Conservation (phyloP, 345 rosid genomes). For the Laguncularia racemosa region DNA sequence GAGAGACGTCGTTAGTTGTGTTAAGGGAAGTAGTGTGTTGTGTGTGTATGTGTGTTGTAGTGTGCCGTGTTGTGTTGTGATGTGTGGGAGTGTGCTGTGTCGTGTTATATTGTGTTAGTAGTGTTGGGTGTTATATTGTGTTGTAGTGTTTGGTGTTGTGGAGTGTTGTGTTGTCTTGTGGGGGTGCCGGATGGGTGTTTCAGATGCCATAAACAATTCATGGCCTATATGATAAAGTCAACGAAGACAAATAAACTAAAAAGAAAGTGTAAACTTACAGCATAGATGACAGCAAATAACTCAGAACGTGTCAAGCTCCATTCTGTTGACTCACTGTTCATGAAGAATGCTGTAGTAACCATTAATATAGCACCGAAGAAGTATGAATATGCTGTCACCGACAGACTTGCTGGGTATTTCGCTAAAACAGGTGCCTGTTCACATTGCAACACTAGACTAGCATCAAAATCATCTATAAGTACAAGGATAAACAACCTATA, state of each 20-base stretch:
- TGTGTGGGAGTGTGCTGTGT: too few relatives aligned
- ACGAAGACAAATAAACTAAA: neutral
- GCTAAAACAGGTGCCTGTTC: slow-evolving; percentile 76
- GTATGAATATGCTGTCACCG: slow-evolving; percentile 79
- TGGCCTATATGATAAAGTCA: neutral
- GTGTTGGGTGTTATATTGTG: too few relatives aligned
- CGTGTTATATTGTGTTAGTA: too few relatives aligned
- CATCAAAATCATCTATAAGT: slow-evolving; percentile 4
- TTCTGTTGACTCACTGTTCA: slow-evolving; percentile 57
- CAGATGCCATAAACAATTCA: neutral
- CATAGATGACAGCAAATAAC: slow-evolving; percentile 73
- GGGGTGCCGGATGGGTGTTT: too few relatives aligned
- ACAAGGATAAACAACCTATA: too few relatives aligned
- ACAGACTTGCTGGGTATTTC: slow-evolving; percentile 79
- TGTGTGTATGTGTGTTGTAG: too few relatives aligned
- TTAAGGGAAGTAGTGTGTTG: too few relatives aligned
- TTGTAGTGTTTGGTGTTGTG: too few relatives aligned
- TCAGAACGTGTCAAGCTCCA: slow-evolving; percentile 84
- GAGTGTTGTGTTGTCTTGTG: too few relatives aligned
- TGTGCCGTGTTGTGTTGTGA: too few relatives aligned
- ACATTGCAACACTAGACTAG: slow-evolving; percentile 8
- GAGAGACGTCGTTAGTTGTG: too few relatives aligned
- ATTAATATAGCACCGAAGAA: slow-evolving; percentile 68
- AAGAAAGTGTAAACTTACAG: slow-evolving; percentile 47
- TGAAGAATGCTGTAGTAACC: slow-evolving; percentile 60